Evolutionary conservation across 2,329 filamentous ascomycete genomes (phyloP).

Genomic region (Didymellaceae sp.): DNA sequence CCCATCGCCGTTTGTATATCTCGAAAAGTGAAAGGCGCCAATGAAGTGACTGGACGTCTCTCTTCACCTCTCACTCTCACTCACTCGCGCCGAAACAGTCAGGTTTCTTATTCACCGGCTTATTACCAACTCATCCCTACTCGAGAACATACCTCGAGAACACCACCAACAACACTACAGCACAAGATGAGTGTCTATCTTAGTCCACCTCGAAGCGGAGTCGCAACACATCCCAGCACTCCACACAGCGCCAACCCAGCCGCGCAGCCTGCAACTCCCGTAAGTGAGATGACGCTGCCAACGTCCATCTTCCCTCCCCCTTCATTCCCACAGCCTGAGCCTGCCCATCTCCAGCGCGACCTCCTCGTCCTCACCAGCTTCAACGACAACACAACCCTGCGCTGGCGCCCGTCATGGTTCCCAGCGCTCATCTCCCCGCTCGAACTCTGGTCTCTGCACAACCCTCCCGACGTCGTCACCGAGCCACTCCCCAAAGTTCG

Average conservation of each 20-base stretch:
- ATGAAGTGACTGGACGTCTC: no score
- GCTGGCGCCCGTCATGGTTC: conserved; percentile 42
- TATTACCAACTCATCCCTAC: no score
- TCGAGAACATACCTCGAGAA: no score
- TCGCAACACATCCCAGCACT: background rate
- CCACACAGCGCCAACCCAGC: background rate
- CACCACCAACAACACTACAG: no score
- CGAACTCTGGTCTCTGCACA: conserved; percentile 42
- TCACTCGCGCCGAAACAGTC: no score
- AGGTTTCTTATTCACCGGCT: no score
- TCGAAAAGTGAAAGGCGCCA: no score
- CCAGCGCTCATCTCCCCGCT: background rate
- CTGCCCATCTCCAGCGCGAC: conserved; percentile 32
- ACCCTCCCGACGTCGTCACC: conserved; percentile 40
- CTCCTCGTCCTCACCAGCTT: conserved; percentile 37
- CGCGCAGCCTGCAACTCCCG: background rate
- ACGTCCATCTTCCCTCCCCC: background rate
- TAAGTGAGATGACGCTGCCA: background rate
- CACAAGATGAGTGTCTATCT: no score
- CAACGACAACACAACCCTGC: conserved; percentile 35
- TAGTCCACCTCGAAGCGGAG: no score
- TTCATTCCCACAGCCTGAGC: background rate
- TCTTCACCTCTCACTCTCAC: no score
- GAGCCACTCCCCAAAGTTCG: conserved; percentile 20
- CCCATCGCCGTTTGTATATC: no score